Evolutionary conservation across 148 eudicot genomes (phyloP), one percentile per base, ranked within the genome.

Genomic region (Vaccinium corymbosum): DNA sequence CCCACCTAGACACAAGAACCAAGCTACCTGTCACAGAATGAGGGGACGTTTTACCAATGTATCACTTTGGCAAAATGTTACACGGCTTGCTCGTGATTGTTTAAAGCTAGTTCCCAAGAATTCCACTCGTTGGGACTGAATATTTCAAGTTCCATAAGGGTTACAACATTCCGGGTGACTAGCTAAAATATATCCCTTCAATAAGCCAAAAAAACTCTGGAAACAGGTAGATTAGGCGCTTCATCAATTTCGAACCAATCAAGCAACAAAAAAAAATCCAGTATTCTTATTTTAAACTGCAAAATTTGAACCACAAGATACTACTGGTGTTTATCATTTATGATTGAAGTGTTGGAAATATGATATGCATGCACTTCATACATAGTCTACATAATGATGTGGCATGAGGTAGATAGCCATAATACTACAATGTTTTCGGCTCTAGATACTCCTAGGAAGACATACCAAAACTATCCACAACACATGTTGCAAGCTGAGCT

Each of bases 201-300:
- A 80, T 20, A 25, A 16, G 50, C 7, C n/a, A 27, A 57, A 35
- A 35, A 29, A n/a, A 50, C 20, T 3, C 35, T 76, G 8, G 27
- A 56, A 62, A 57, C 46, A 4, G 68, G 64, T 20, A 35, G 17
- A 22, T n/a, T 48, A 25, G 57, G 35, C 55, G 50, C 79, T 50
- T 76, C 79, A 76, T 50, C 79, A n/a, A 76, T 76, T n/a, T 20
- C 52, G 55, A 76, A 49, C 32, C 29, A 35, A 75, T 7, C n/a
- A 17, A 15, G 16, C 14, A 42, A 75, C 13, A 48, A 75, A 68
- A 25, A n/a, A 48, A 20, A n/a, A 6, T 2, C 25, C 27, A 4
- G 38, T 27, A 68, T 10, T 62, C 70, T 68, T 27, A 25, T 68
- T 12, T 25, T 4, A 27, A 68, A 27, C 17, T 11, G 8, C 35